These are phyloP conservation scores for Rhodamnia rubescens DNA, from an alignment of 345 rosid species.

Conservation along the genomic window DNA sequence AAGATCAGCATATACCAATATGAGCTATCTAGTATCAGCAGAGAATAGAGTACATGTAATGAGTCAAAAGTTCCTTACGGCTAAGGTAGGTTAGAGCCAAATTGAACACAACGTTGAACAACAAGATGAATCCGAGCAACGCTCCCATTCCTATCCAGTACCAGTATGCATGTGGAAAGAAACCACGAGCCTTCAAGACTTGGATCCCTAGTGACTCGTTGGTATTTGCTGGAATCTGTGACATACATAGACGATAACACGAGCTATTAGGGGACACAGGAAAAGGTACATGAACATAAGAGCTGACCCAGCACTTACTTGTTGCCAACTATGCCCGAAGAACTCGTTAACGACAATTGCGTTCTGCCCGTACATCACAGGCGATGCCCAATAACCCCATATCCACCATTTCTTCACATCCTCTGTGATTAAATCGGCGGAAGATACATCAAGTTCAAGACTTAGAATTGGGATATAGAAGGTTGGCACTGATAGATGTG, in stretches of 20 bases:
- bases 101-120: conserved; percentile 28
- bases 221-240: not conserved
- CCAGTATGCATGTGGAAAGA: conserved; percentile 38
- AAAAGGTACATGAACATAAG: not conserved
- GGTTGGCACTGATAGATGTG: not conserved
- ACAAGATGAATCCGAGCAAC: conserved; percentile 13
- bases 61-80: conserved; percentile 17
- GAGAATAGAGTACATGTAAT: not conserved
- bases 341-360: conserved; percentile 46
- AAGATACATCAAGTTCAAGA: not conserved
- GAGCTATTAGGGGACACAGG: not conserved
- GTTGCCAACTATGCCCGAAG: conserved; percentile 38
- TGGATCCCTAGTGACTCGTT: conserved; percentile 25
- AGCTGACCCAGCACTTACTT: conserved; percentile 4
- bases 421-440: conserved; percentile 8
- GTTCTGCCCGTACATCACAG: conserved; percentile 52
- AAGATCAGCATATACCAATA: not conserved
- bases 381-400: conserved; percentile 73
- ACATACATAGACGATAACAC: not conserved
- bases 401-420: conserved; percentile 50
- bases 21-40: not conserved
- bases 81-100: conserved; percentile 39
- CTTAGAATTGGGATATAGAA: not conserved
- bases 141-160: conserved; percentile 59
- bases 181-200: conserved; percentile 29